A percentile compares a stretch with the other conserved stretches of the same genome.
Conservation (phyloP, 139 green algal genomes). For the Tetratostichococcus sp. region DNA sequence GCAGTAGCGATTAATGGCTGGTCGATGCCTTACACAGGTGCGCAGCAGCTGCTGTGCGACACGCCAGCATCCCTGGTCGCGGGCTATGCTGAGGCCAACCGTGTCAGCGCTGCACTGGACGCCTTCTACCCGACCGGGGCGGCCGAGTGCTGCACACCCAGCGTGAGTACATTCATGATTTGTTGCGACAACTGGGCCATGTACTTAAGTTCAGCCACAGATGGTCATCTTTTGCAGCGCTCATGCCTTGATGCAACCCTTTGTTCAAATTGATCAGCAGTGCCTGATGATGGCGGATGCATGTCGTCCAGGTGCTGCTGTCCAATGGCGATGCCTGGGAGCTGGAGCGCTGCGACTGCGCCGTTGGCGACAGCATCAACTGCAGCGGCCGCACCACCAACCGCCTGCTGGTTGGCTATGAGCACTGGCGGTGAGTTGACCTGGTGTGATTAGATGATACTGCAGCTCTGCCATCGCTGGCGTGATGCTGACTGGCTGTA, state of each 20-base stretch:
- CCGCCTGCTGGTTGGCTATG: constrained; percentile 41
- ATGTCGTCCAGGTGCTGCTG: too few relatives aligned
- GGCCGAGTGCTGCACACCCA: constrained; percentile 64
- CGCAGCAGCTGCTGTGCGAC: constrained; percentile 45
- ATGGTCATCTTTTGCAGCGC: too few relatives aligned
- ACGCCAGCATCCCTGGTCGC: constrained; percentile 1
- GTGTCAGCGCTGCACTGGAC: constrained; percentile 28
- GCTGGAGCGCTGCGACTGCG: constrained; percentile 62
- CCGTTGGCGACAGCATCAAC: constrained; percentile 34
- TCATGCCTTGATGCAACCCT: too few relatives aligned
- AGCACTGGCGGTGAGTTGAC: constrained; percentile 35
- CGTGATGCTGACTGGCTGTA: too few relatives aligned
- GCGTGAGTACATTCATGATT: too few relatives aligned
- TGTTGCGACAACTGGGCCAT: too few relatives aligned
- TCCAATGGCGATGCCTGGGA: constrained; percentile 31
- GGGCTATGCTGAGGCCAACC: constrained; percentile 39
- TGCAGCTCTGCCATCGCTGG: too few relatives aligned
- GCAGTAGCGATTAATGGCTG: not conserved
- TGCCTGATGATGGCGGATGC: too few relatives aligned
- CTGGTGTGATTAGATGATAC: too few relatives aligned
- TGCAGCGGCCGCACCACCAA: constrained; percentile 47
- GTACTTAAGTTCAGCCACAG: too few relatives aligned
- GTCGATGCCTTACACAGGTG: constrained; percentile 5
- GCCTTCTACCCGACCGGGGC: constrained; percentile 58
- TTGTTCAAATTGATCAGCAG: too few relatives aligned